Evolutionary conservation across 2,329 filamentous ascomycete species (phyloP), one percentile per base, ranked within the genome.

Genomic region (Penicillium sp.): DNA sequence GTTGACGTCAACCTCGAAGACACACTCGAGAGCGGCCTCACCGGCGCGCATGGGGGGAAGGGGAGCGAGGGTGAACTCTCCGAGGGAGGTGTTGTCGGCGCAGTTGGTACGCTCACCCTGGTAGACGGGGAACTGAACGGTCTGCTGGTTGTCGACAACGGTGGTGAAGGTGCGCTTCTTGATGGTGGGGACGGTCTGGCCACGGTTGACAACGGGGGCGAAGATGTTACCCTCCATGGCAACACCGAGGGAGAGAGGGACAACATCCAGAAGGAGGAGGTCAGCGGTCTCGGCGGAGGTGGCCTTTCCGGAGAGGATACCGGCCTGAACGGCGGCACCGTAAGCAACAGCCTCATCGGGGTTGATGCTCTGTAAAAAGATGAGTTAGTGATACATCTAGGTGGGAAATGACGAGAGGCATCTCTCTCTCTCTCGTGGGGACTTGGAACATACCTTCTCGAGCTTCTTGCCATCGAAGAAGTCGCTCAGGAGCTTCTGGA

Each of bases 381-480:
- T 29, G 8, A 41, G 40, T 41, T 22, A 24, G 36, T 50, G 63
- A 55, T 63, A 41, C 38, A 16, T 6, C 1, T 29, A 11, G 4
- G 34, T 14, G n/a, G 22, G 2, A 11, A 24, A 18, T 10, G 9
- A 31, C 27, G 10, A 34, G 13, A 24, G 18, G 2, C 18, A 18
- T 18, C 18, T 18, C 18, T 18, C 18, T 18, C 18, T 24, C 5
- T 27, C 24, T 27, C 24, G 3, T 16, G 29, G 29, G 16, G 21
- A 8, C 22, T 2, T 45, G 6, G 2, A 36, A 53, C 62, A 64
- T 56, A 76, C 74, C 85, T 97, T 97, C 87, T 97, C 93, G 66
- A 97, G 90, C 89, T 99, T 97, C 91, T 99, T 99, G 80, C 92
- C 92, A 77, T 95, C 90, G 83, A 99, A 99, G 86, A 92, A 97